A percentile compares a stretch with the other conserved stretches of the same genome.
phyloP scores from a whole-genome alignment of 2,329 filamentous ascomycete genomes.

The Drechslera avenae region DNA sequence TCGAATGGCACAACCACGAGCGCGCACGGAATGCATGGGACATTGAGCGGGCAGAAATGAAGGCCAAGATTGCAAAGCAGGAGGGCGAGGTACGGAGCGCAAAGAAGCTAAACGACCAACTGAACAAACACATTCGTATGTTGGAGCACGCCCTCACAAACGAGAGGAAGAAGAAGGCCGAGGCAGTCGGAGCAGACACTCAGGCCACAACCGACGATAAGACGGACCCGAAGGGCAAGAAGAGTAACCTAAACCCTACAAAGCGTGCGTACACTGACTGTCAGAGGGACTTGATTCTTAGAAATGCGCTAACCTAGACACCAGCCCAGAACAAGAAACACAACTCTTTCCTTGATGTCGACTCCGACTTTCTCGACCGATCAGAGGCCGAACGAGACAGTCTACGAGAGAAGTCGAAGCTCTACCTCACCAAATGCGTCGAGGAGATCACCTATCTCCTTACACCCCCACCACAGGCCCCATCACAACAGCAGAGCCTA shows the following conservation, averaged over 20 bases:
- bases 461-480: constrained; percentile 66
- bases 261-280: constrained; percentile 31
- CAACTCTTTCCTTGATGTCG: constrained; percentile 58
- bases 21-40: constrained; percentile 98
- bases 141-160: constrained; percentile 87
- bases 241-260: constrained; percentile 28
- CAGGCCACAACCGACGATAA: constrained; percentile 50
- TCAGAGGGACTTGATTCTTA: not conserved
- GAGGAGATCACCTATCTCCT: constrained; percentile 72
- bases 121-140: constrained; percentile 89
- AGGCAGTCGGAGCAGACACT: constrained; percentile 58
- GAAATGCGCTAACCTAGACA: constrained; percentile 24
- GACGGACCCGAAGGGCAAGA: constrained; percentile 44
- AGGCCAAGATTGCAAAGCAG: constrained; percentile 90
- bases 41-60: constrained; percentile 99
- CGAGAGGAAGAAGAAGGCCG: constrained; percentile 71
- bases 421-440: constrained; percentile 68
- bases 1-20: constrained; percentile 98
- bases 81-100: constrained; percentile 88
- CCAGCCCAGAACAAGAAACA: constrained; percentile 55
- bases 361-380: constrained; percentile 50
- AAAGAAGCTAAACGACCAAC: constrained; percentile 84
- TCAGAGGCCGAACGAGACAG: constrained; percentile 61
- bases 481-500: constrained; percentile 56
- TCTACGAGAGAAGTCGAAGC: constrained; percentile 66